Evolutionary conservation across 2,329 filamentous ascomycete species (phyloP).

Genomic region (Nannizziopsis barbatae): DNA sequence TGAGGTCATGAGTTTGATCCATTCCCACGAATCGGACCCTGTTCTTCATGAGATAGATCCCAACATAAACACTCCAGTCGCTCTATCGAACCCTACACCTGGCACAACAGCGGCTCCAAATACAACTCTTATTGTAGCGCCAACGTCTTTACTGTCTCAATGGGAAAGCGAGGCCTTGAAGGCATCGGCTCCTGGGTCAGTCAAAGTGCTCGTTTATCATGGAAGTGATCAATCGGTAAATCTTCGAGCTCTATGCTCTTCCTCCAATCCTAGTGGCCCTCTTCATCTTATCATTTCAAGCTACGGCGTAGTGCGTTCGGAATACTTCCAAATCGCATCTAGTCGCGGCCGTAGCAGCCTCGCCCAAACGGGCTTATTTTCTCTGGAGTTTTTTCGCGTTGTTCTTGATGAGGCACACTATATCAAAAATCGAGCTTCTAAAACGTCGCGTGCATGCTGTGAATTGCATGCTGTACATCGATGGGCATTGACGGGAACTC

Average conservation of each 20-base stretch:
- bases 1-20: slow-evolving; percentile 90
- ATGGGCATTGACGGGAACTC: slow-evolving; percentile 90
- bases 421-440: slow-evolving; percentile 83
- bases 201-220: slow-evolving; percentile 85
- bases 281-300: slow-evolving; percentile 91
- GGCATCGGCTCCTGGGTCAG: slow-evolving; percentile 69
- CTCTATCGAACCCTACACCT: slow-evolving; percentile 33
- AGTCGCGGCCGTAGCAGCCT: slow-evolving; percentile 51
- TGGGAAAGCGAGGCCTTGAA: slow-evolving; percentile 95
- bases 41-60: slow-evolving; percentile 18
- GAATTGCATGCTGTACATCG: slow-evolving; percentile 74
- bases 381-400: slow-evolving; percentile 83
- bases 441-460: slow-evolving; percentile 91
- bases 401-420: slow-evolving; percentile 92
- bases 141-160: slow-evolving; percentile 90
- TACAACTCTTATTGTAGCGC: slow-evolving; percentile 90
- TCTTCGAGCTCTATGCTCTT: slow-evolving; percentile 65
- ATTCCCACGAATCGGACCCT: slow-evolving; percentile 60
- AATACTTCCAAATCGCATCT: slow-evolving; percentile 61
- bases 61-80: neutral
- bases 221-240: slow-evolving; percentile 73
- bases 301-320: slow-evolving; percentile 83
- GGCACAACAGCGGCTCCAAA: slow-evolving; percentile 60
- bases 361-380: slow-evolving; percentile 64
- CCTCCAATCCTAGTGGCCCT: slow-evolving; percentile 59